phyloP scores from a whole-genome alignment of 2,329 filamentous ascomycete genomes.

The Knoxdaviesia proteae region DNA sequence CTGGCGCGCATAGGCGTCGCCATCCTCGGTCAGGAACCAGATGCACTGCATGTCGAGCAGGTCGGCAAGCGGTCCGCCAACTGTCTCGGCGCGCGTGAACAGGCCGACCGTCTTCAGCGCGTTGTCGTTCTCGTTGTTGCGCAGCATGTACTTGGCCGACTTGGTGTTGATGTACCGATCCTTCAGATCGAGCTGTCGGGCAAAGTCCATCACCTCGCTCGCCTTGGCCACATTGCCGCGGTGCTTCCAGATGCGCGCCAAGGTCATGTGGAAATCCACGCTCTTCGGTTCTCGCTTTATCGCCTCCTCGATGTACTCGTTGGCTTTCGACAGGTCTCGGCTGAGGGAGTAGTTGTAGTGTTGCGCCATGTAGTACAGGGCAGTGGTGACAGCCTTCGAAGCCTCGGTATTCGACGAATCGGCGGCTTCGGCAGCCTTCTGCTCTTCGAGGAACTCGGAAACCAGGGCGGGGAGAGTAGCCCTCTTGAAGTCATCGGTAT shows the following conservation, averaged over 20 bases:
- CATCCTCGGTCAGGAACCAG: slow-evolving; percentile 93
- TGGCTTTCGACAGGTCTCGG: slow-evolving; percentile 63
- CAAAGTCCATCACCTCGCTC: slow-evolving; percentile 71
- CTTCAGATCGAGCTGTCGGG: slow-evolving; percentile 65
- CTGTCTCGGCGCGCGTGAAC: slow-evolving; percentile 80
- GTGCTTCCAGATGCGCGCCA: slow-evolving; percentile 88
- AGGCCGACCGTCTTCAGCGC: slow-evolving; percentile 77
- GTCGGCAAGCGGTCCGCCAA: slow-evolving; percentile 73
- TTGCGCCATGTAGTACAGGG: slow-evolving; percentile 83
- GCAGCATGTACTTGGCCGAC: slow-evolving; percentile 85
- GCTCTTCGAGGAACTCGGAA: slow-evolving; percentile 47
- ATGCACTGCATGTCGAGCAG: slow-evolving; percentile 96
- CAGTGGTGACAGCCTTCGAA: slow-evolving; percentile 22
- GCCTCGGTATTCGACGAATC: slow-evolving; percentile 44
- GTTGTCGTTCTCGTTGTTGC: slow-evolving; percentile 75
- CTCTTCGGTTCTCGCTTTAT: slow-evolving; percentile 60
- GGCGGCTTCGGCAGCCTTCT: slow-evolving; percentile 22
- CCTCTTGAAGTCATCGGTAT: slow-evolving; percentile 58
- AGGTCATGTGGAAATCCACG: slow-evolving; percentile 87
- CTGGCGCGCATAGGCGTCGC: slow-evolving; percentile 67
- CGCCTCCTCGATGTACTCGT: slow-evolving; percentile 64
- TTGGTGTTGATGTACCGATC: slow-evolving; percentile 98
- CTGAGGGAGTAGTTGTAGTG: slow-evolving; percentile 90
- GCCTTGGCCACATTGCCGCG: slow-evolving; percentile 60
- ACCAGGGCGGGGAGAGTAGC: slow-evolving; percentile 55